Evolutionary conservation across 129 eudicot genomes (phyloP).

Genomic region (Deinandra increscens): DNA sequence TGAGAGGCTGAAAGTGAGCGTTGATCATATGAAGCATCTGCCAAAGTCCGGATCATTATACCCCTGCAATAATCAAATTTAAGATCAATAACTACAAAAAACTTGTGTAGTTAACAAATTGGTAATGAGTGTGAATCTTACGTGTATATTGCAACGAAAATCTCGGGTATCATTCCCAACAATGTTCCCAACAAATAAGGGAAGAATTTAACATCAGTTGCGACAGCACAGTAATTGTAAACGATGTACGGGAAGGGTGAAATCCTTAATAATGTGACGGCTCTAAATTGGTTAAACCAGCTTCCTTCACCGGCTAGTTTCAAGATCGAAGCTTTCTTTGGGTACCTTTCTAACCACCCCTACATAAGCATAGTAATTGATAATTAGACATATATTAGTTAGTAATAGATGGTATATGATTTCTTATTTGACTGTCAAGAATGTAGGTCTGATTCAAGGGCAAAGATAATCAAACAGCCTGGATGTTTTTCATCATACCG

Average conservation of each 20-base stretch:
- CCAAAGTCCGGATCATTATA: slow-evolving; percentile 70
- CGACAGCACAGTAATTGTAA: slow-evolving; percentile 83
- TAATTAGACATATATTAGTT: not conserved
- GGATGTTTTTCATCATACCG: not conserved
- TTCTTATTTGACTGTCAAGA: not conserved
- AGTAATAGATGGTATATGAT: not conserved
- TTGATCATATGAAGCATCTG: slow-evolving; percentile 68
- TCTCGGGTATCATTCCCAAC: slow-evolving; percentile 87
- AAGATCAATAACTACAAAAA: slow-evolving; percentile 9
- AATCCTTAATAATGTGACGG: slow-evolving; percentile 72
- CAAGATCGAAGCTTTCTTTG: slow-evolving; percentile 80
- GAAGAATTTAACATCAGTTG: slow-evolving; percentile 78
- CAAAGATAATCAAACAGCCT: too few relatives aligned
- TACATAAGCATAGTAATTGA: slow-evolving; percentile 21
- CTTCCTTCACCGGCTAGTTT: slow-evolving; percentile 90
- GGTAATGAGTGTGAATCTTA: slow-evolving; percentile 31
- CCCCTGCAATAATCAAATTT: slow-evolving; percentile 48
- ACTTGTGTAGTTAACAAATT: not conserved
- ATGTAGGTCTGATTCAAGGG: too few relatives aligned
- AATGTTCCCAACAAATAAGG: slow-evolving; percentile 80
- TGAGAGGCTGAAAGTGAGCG: slow-evolving; percentile 60
- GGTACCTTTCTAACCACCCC: slow-evolving; percentile 78
- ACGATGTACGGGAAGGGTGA: slow-evolving; percentile 88
- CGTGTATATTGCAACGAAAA: slow-evolving; percentile 89
- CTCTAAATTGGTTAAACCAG: slow-evolving; percentile 67